Base-by-base conservation (phyloP, 805 yeast species). In the Cyberlindnera nakhonratchasimensis region DNA sequence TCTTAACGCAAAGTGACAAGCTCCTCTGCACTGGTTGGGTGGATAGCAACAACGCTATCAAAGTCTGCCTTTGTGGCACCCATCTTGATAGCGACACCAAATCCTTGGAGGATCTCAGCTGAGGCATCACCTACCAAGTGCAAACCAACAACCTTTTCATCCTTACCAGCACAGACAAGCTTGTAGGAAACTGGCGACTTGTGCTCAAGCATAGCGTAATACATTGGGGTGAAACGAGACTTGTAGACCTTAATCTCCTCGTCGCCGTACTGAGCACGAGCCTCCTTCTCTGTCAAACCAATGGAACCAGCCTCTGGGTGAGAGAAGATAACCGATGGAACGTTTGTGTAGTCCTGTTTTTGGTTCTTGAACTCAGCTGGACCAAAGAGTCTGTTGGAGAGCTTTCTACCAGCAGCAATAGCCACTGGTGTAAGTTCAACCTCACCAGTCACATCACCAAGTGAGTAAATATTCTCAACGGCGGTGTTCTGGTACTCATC, bases 1-100 rank as follows among this genome's bases (percentile, higher is more conserved):
- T 22, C 11, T 26, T 55, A 66, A 48, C 59, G 59, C 47, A 68
- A 48, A 18, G 99, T 93, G 29, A 93, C 99, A 38, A 93, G 67
- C 70, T 93, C 99, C 71, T 93, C 99, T 31, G 99, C 99, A 52
- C 95, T 80, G 2, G 99, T 93, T 50, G 99, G 99, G 64, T 93
- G 99, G 61, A 93, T 93, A 28, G 99, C 99, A 33, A 93, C 98
- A 70, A 95, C 86, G 63, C 71, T 80, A 67, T 93, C 99, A 52
- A 93, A 93, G 64, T 93, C 97, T 34, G 78, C 79, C 72, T 93
- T 93, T 28, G 99, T 93, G 31, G 99, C 99, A 25, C 99, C 99
- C 99, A 93, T 93, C 70, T 90, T 90, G 51, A 93, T 71, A 38
- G 99, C 99, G 41, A 90, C 99, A 46, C 98, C 99, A 59, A 93